Evolutionary conservation across 2,329 filamentous ascomycete species (phyloP).

Genomic region (Daldinia sp.): DNA sequence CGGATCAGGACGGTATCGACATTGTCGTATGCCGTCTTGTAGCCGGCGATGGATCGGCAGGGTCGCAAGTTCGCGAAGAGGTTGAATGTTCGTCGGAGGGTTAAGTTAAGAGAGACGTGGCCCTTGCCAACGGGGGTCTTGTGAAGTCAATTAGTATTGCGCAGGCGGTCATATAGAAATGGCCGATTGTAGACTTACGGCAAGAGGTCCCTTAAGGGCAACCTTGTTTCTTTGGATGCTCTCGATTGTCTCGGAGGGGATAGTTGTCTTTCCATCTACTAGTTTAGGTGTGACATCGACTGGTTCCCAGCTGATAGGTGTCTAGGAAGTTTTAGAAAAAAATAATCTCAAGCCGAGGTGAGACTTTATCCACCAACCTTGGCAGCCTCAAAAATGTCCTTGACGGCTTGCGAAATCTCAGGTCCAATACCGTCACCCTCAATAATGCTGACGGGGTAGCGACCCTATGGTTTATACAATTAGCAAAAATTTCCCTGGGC

Average conservation of each 20-base stretch:
- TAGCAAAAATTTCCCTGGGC: constrained; percentile 29
- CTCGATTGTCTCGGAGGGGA: constrained; percentile 90
- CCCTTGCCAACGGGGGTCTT: constrained; percentile 97
- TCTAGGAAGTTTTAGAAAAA: constrained; percentile 61
- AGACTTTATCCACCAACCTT: constrained; percentile 70
- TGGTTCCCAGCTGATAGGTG: constrained; percentile 95
- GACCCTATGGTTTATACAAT: constrained; percentile 71
- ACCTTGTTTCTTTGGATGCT: constrained; percentile 97
- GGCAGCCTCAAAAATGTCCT: constrained; percentile 97
- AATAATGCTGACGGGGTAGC: constrained; percentile 95
- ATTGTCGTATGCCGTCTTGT: constrained; percentile 97
- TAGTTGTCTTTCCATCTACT: constrained; percentile 95
- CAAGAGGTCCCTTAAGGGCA: constrained; percentile 96
- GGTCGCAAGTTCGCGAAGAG: constrained; percentile 99
- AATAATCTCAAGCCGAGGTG: constrained; percentile 11
- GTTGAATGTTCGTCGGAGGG: constrained; percentile 98
- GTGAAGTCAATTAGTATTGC: constrained; percentile 34
- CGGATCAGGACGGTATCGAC: constrained; percentile 98
- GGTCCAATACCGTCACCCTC: constrained; percentile 99
- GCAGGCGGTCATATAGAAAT: constrained; percentile 13
- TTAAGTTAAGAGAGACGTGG: constrained; percentile 98
- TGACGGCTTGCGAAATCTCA: constrained; percentile 97
- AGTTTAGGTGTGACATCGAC: constrained; percentile 95
- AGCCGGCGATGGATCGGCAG: constrained; percentile 95
- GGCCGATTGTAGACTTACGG: constrained; percentile 68